phyloP scores from a whole-genome alignment of 768 basidiomycete genomes.

The Leccinum olivaceopallidum region DNA sequence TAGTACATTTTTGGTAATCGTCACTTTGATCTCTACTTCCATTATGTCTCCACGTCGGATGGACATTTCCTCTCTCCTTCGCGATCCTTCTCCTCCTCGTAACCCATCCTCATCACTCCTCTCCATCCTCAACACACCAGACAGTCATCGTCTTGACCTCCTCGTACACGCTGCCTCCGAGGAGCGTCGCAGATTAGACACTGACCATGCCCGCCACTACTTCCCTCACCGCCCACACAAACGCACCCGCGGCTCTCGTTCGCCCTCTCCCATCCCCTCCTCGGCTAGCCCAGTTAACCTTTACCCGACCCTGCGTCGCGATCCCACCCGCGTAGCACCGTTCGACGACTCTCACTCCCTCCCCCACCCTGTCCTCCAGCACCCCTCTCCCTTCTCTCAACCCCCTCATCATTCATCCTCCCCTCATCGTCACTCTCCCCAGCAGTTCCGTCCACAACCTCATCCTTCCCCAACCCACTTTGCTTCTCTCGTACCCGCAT shows the following conservation, averaged over 20 bases:
- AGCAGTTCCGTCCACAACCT: conserved; percentile 15
- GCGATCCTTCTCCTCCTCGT: conserved; percentile 30
- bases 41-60: conserved; percentile 66
- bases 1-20: background rate
- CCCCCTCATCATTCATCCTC: conserved; percentile 17
- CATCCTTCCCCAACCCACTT: conserved; percentile 14
- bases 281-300: conserved; percentile 23
- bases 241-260: conserved; percentile 21
- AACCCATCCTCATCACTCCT: conserved; percentile 22
- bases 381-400: conserved; percentile 17
- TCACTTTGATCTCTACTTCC: background rate
- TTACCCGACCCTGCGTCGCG: conserved; percentile 27
- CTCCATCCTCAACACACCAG: conserved; percentile 23
- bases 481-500: background rate
- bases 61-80: conserved; percentile 75
- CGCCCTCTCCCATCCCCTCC: conserved; percentile 14
- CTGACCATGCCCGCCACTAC: conserved; percentile 25
- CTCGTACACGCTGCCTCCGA: conserved; percentile 72
- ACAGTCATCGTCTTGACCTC: conserved; percentile 49
- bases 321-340: conserved; percentile 12
- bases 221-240: conserved; percentile 14
- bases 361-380: conserved; percentile 11
- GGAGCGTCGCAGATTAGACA: conserved; percentile 48
- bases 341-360: conserved; percentile 9
- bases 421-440: conserved; percentile 22